Evolutionary conservation across 257 asterid species (phyloP).

Genomic region (Penstemon barbatus): DNA sequence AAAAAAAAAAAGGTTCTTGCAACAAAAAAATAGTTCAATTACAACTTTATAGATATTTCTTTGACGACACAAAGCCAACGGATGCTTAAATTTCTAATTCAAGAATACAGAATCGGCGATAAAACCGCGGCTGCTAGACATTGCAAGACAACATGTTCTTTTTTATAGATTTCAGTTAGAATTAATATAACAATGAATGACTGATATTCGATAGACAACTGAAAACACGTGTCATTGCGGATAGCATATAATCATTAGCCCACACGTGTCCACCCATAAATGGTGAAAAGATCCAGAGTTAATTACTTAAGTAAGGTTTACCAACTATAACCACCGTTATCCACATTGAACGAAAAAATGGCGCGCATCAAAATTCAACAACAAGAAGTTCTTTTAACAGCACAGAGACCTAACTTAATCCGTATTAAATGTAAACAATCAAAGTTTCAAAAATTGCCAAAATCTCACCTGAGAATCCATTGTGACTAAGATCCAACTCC

Average conservation of each 20-base stretch:
- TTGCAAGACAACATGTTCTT: neutral
- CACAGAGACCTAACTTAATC: constrained; percentile 14
- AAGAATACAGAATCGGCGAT: constrained; percentile 9
- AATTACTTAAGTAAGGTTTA: constrained; percentile 12
- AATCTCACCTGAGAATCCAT: constrained; percentile 72
- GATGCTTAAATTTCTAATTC: constrained; percentile 14
- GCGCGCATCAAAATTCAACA: constrained; percentile 15
- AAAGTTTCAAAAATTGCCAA: neutral
- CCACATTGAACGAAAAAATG: constrained; percentile 12
- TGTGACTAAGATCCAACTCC: constrained; percentile 79
- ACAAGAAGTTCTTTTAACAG: constrained; percentile 11
- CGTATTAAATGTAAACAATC: constrained; percentile 17
- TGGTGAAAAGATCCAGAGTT: constrained; percentile 18
- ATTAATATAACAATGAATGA: constrained; percentile 16
- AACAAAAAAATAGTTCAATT: constrained; percentile 2
- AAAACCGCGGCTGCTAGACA: neutral
- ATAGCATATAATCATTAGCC: constrained; percentile 19
- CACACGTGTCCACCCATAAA: constrained; percentile 23
- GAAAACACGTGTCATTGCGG: constrained; percentile 12
- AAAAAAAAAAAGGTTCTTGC: neutral
- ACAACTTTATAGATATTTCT: no score
- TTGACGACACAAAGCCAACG: constrained; percentile 13
- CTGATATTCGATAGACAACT: constrained; percentile 10
- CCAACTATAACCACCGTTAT: constrained; percentile 26
- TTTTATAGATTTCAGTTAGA: neutral